Evolutionary conservation across 2,329 filamentous ascomycete genomes (phyloP), one percentile per base, ranked within the genome.

Genomic region (Fusarium longipes): DNA sequence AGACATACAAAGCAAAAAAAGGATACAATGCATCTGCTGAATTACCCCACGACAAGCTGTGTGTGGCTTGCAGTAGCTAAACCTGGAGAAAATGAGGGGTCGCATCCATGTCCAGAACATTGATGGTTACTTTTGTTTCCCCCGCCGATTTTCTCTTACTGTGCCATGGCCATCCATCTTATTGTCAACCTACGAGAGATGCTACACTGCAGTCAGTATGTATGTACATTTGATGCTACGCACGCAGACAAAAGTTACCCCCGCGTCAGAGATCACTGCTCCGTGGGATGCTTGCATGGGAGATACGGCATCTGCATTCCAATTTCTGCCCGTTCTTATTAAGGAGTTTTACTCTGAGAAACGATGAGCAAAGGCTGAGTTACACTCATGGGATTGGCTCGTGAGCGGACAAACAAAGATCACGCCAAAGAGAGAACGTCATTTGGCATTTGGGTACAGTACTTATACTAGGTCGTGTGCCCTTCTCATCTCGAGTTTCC

Each of bases 51-150:
- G 54, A 42, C 64, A 54, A 55, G 49, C 54, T 39, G 9, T 24
- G 20, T 47, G 63, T 73, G 69, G 71, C 71, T 73, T 73, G 71
- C 69, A 72, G 69, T 71, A 72, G 71, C 57, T 64, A 33, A 52
- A 40, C 57, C 67, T 59, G 71, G 70, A 67, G 71, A 72, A 73
- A 73, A 47, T 65, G 71, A 73, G 71, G 71, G 70, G 71, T 64
- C 63, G 58, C 48, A 55, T 40, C 35, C 54, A 38, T 49, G 24
- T 39, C 32, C 47, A 35, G 39, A 40, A 47, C 44, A 43, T 47
- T 63, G 48, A 64, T 55, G 58, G 52, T 47, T 58, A 66, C 44
- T 27, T 35, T 55, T 51, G 30, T 59, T 18, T 49, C 39, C 63
- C 61, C 55, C 56, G 49, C 56, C 44, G 42, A 6, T 48, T n/a